Conservation (phyloP, 345 rosid genomes). For the Mallotus nudiflorus region DNA sequence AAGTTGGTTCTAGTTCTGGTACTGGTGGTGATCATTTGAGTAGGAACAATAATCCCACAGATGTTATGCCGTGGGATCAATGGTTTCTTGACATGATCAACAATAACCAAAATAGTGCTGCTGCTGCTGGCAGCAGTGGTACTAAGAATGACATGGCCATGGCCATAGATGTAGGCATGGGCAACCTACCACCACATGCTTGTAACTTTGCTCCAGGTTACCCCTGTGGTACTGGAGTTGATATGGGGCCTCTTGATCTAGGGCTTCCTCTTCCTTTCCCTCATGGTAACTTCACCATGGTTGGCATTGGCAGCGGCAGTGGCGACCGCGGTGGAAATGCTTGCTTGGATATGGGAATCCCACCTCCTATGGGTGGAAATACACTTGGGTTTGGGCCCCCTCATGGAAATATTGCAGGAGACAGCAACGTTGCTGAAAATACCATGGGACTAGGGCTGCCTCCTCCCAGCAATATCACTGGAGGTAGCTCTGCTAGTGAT, state of each 20-base stretch:
- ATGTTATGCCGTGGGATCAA: constrained; percentile 8
- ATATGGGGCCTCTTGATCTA: neutral
- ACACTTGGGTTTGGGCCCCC: neutral
- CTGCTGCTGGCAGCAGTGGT: neutral
- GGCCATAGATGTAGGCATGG: too few species aligned
- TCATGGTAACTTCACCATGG: neutral
- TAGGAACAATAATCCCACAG: neutral
- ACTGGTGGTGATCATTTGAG: neutral
- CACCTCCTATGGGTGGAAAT: neutral
- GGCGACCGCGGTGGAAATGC: neutral
- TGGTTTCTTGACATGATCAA: constrained; percentile 15
- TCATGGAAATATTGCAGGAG: neutral
- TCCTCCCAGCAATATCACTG: neutral
- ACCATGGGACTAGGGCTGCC: neutral
- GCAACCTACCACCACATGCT: neutral
- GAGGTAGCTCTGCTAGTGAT: neutral
- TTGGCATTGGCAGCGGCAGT: neutral
- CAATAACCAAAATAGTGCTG: neutral
- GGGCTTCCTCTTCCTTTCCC: neutral
- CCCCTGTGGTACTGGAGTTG: neutral
- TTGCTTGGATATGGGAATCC: neutral
- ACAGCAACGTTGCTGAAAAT: neutral
- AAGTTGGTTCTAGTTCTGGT: too few species aligned
- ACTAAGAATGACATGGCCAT: neutral
- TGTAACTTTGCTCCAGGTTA: neutral